Percentiles rank a stretch among this genome's conserved stretches.
phyloP scores from a whole-genome alignment of 805 yeast species.

The Nakazawaea anatomiae region DNA sequence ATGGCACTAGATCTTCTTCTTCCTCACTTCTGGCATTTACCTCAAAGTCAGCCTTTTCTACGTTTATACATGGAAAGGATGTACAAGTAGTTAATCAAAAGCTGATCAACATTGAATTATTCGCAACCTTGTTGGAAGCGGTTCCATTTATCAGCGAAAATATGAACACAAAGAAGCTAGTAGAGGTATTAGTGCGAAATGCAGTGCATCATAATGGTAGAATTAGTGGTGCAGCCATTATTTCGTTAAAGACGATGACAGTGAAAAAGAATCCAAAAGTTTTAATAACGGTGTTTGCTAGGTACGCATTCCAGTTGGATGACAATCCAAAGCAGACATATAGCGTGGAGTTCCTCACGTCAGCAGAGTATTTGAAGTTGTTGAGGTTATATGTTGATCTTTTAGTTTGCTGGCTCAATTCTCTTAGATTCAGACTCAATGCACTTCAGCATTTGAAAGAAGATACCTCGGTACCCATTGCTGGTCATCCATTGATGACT shows the following conservation, averaged over 20 bases:
- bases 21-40: conserved; percentile 16
- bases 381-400: conserved; percentile 73
- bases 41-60: conserved; percentile 8
- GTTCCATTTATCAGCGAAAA: conserved; percentile 49
- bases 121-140: conserved; percentile 64
- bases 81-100: neutral
- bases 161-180: conserved; percentile 48
- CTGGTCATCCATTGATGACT: conserved; percentile 8
- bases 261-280: conserved; percentile 62
- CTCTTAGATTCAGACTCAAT: conserved; percentile 34
- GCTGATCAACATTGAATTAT: conserved; percentile 38
- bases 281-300: conserved; percentile 69
- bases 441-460: conserved; percentile 19
- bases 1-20: conserved; percentile 8
- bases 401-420: conserved; percentile 75
- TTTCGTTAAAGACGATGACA: conserved; percentile 61
- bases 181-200: conserved; percentile 75
- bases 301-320: conserved; percentile 69
- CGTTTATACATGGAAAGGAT: conserved; percentile 9
- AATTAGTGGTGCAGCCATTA: conserved; percentile 60
- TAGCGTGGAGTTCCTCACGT: conserved; percentile 52
- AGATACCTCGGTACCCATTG: conserved; percentile 10
- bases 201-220: conserved; percentile 59
- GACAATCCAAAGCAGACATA: conserved; percentile 58
- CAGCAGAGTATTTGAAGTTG: conserved; percentile 53